Conservation (phyloP, 306 rosid species). For the Citrullus amarus region DNA sequence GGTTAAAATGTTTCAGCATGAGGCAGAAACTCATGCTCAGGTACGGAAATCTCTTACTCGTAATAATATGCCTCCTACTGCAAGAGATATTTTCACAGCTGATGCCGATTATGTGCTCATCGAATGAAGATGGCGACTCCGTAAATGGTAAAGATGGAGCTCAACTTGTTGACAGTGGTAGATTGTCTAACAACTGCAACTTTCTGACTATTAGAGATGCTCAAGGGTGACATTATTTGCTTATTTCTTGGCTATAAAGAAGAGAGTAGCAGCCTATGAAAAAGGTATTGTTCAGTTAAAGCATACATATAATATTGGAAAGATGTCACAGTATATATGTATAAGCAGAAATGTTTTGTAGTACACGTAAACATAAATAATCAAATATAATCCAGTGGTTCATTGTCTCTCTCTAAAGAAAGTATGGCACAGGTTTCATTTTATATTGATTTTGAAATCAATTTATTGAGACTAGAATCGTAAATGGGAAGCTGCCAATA, state of each 20-base stretch:
- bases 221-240: background rate
- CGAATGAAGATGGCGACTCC: background rate
- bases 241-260: background rate
- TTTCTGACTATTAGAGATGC: background rate
- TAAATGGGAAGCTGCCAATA: background rate
- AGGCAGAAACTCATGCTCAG: slow-evolving; percentile 87
- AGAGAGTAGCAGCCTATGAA: background rate
- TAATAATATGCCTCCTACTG: slow-evolving; percentile 61
- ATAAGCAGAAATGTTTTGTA: background rate
- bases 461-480: background rate
- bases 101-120: slow-evolving; percentile 33
- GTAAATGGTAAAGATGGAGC: background rate
- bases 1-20: slow-evolving; percentile 79
- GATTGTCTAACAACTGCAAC: slow-evolving; percentile 2
- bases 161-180: background rate
- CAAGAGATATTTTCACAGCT: slow-evolving; percentile 35
- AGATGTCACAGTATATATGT: background rate
- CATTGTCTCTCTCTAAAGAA: background rate
- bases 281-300: background rate
- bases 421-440: background rate
- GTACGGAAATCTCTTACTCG: slow-evolving; percentile 40
- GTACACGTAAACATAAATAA: background rate
- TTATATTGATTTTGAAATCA: background rate
- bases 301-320: background rate
- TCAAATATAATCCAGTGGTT: background rate